Base-by-base conservation (phyloP, 1,284 basidiomycete genomes). In the Rhodotorula sp. region DNA sequence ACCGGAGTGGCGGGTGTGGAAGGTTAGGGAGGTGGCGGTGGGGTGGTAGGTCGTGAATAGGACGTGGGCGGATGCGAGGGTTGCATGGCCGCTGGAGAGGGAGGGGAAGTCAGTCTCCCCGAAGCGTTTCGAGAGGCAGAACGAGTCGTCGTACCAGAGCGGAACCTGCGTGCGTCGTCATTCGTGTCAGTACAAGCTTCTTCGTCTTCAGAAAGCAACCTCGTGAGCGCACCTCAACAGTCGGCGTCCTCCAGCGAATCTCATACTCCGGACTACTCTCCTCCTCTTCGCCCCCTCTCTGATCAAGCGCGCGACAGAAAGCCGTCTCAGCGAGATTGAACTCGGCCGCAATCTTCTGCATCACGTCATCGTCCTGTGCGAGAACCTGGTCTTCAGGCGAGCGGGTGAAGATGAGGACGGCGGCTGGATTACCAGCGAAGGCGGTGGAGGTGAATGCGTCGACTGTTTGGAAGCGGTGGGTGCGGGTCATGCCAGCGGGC, bases 391-490 rank as follows among this genome's bases (percentile, higher is more conserved):
- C 53, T 26, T 70, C 62, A 34, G 74, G 64, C 31, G 78, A 44
- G 10, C 9, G 15, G 13, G 40, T 28, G 61, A 84, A 76, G 72
- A 84, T 80, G 51, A 86, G 79, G 56, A 86, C 79, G 6, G 80
- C 81, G 1, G 86, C 86, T 8, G 85, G 85, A 73, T 87, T 87
- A 11, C 86, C 86, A 20, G 81, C 80, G 48, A 81, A 83, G 0
- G 81, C 63, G 20, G 73, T 64, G 7, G 78, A 77, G 1, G 85
- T 82, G 78, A 87, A 87, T 0, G 85, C 85, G 62, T 84, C 83
- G 60, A 83, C 78, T 31, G 85, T 73, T 74, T 80, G 73, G 79
- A 81, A 78, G 26, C 65, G 46, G 22, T 71, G 55, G 10, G 30
- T 34, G n/a, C 22, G 34, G 24, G 56, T 16, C 48, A 57, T 58